Evolutionary conservation across 352 stramenopile genomes (phyloP).

Genomic region (Pythium dissotocum): DNA sequence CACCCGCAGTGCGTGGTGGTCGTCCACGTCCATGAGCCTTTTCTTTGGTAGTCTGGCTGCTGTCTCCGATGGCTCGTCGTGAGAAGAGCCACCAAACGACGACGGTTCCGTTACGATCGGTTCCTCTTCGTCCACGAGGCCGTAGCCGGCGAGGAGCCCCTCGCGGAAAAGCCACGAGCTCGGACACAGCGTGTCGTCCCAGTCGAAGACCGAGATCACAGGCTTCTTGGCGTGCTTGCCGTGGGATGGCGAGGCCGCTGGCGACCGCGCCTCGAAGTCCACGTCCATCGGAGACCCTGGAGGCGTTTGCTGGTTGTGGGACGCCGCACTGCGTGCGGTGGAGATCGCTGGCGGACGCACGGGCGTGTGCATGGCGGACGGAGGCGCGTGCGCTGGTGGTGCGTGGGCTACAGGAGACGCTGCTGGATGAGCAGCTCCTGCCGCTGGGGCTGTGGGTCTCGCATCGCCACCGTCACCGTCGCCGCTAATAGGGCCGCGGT

Average conservation of each 20-base stretch:
- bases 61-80: not conserved
- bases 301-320: conserved; percentile 7
- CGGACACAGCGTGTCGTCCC: conserved; percentile 68
- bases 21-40: conserved; percentile 23
- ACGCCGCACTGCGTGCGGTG: not conserved
- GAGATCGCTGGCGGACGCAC: conserved; percentile 6
- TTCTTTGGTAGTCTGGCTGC: conserved; percentile 11
- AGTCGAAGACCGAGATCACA: conserved; percentile 55
- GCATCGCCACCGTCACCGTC: not conserved
- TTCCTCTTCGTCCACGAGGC: conserved; percentile 38
- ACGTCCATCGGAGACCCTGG: conserved; percentile 30
- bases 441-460: not conserved
- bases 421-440: not conserved
- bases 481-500: not conserved
- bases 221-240: conserved; percentile 16
- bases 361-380: not conserved
- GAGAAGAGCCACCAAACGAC: conserved; percentile 5
- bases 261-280: conserved; percentile 19
- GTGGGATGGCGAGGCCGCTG: conserved; percentile 13
- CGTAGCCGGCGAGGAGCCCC: conserved; percentile 42
- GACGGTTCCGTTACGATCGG: conserved; percentile 3
- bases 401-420: not conserved
- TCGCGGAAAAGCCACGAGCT: conserved; percentile 55
- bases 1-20: conserved; percentile 27
- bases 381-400: not conserved